Base-by-base conservation (phyloP, 805 yeast species). In the Nematodospora valgi region DNA sequence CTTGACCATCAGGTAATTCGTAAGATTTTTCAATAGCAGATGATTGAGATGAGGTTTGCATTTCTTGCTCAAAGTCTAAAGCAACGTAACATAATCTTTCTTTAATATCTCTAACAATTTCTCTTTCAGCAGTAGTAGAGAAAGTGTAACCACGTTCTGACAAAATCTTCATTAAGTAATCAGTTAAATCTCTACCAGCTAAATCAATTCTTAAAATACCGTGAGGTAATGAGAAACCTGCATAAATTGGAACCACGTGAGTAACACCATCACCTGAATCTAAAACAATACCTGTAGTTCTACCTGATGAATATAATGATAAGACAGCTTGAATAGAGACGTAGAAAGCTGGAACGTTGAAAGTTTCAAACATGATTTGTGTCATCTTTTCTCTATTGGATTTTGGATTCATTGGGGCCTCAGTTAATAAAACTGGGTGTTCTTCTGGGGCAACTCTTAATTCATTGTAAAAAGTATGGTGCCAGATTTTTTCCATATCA, bases 181-280 rank as follows among this genome's bases (percentile, higher is more conserved):
- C 98, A 54, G 98, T 93, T 70, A 93, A 81, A 71, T 93, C 98
- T 81, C 98, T 88, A 79, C 98, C 98, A 59, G 98, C 98, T 73
- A 93, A 80, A 73, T 93, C 96, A 59, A 93, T 83, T 84, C 98
- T 88, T 78, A 86, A 80, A 66, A 93, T 93, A 68, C 97, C 98
- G 72, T 91, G 96, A 62, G 97, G 96, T 66, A 93, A 79, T 44
- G 98, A 85, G 95, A 89, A 93, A 78, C 98, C 98, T 56, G 96
- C 96, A 75, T 93, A 93, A 67, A 93, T 91, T 72, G 98, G 98
- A 51, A 93, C 98, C 72, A 91, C 96, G 94, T 91, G 98, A 62
- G 98, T 89, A 59, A 93, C 98, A 86, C 98, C 98, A 68, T 91
- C 98, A 82, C 98, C 98, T 50, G 97, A 89, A 78, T 91, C 98